Base-by-base conservation (phyloP, 495 filamentous ascomycete species). In the Astrocystis sublimbata region DNA sequence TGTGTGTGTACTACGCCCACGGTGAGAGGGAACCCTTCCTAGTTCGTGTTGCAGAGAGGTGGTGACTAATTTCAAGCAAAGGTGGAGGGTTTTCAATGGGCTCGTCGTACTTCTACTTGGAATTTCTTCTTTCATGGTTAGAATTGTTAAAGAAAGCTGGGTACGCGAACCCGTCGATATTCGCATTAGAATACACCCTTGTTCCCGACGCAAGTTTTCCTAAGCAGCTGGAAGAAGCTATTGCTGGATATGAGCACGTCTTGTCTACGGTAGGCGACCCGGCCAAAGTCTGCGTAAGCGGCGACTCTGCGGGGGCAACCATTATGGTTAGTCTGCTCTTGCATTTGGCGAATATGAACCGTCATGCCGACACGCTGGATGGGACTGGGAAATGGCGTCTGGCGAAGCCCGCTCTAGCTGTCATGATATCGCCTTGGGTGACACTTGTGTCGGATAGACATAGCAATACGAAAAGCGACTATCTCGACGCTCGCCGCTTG, bases 71-170 rank as follows among this genome's bases (percentile, higher is more conserved):
- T 45, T 17, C 40, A 12, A 17, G 13, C 19, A 57, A 53, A 87
- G 85, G 87, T 19, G 90, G 90, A 19, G 90, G 90, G 1, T 92
- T 92, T 66, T 82, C 84, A 2, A 89, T 93, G 87, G 90, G 90
- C 31, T 89, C 88, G 13, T 70, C 79, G 26, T 88, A 89, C 73
- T 93, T 93, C 72, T 93, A 93, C 70, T 82, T 92, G 21, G 90
- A 93, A 71, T 92, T 92, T 64, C 77, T 93, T 17, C 68, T 90
- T 36, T 81, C 86, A 26, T 90, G 85, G 85, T 65, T 86, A 15
- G 79, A 73, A 42, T 69, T 87, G 0, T 75, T 93, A 36, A 74
- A 78, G 30, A 72, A 81, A 15, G 70, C 76, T 35, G 88, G 88
- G 13, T 91, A 87, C 67, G 51, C 68, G 13, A 92, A 92, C 67